These are phyloP conservation scores for Candida xyloterini DNA, from an alignment of 805 yeast genomes.

Conservation along the genomic window DNA sequence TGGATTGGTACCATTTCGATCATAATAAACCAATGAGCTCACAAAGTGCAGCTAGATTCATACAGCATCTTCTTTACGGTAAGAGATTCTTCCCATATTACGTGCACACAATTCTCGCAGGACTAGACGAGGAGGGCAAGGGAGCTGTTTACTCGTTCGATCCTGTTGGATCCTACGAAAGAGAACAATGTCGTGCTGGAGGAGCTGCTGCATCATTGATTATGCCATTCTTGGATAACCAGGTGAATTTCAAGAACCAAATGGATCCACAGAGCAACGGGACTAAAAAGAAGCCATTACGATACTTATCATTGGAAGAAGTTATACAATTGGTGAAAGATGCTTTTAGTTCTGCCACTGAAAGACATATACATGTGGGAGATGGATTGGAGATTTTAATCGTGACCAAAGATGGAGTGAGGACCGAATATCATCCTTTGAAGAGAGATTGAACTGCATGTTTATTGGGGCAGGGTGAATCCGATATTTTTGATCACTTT, in stretches of 20 bases:
- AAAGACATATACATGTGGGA: conserved; percentile 97
- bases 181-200: conserved; percentile 96
- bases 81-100: conserved; percentile 96
- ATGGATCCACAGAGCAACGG: conserved; percentile 77
- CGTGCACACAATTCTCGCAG: conserved; percentile 92
- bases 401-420: conserved; percentile 90
- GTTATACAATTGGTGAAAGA: conserved; percentile 86
- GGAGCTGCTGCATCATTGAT: conserved; percentile 96
- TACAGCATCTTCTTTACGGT: conserved; percentile 86
- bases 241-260: conserved; percentile 94
- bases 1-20: conserved; percentile 92
- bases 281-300: conserved; percentile 53
- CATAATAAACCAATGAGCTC: conserved; percentile 70
- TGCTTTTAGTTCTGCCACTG: conserved; percentile 95
- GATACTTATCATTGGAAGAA: conserved; percentile 74
- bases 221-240: conserved; percentile 97
- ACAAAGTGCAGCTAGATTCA: conserved; percentile 79
- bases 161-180: conserved; percentile 96
- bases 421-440: conserved; percentile 77
- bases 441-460: conserved; percentile 65
- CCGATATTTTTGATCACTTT: conserved; percentile 76
- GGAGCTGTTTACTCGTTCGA: conserved; percentile 96
- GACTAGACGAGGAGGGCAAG: conserved; percentile 85
- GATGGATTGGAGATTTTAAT: conserved; percentile 90
- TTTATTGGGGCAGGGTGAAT: conserved; percentile 51